Percentiles rank a stretch among this genome's conserved stretches.
Conservation (phyloP, 257 asterid genomes). For the Capsicum baccatum region DNA sequence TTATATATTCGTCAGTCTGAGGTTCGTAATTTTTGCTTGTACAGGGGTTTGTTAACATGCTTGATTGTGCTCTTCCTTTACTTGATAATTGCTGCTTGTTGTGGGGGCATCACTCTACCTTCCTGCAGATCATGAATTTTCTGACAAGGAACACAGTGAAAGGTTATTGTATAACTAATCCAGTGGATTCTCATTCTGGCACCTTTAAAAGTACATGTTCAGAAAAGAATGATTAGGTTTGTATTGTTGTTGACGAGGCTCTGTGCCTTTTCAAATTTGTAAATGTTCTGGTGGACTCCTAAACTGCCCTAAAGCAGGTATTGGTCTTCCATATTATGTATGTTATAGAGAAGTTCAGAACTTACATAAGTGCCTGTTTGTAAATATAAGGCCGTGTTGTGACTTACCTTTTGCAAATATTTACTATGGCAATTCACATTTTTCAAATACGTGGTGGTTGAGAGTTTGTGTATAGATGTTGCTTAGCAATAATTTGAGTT, state of each 20-base stretch:
- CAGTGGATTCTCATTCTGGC: not conserved
- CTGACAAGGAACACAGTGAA: not conserved
- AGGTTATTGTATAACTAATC: not conserved
- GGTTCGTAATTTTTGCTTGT: not conserved
- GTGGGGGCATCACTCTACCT: conserved; percentile 31
- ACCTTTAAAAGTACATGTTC: not conserved
- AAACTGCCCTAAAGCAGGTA: not conserved
- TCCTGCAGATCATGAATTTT: conserved; percentile 33
- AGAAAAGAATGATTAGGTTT: conserved; percentile 9
- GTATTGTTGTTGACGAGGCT: conserved; percentile 15
- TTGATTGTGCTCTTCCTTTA: conserved; percentile 31
- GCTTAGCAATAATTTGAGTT: not conserved
- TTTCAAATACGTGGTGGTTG: not conserved
- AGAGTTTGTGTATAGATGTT: not conserved
- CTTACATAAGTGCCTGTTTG: not conserved
- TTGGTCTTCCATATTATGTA: conserved; percentile 17
- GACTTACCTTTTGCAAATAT: not conserved
- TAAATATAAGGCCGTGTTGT: not conserved
- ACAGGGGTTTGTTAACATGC: conserved; percentile 27
- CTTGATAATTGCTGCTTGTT: conserved; percentile 29
- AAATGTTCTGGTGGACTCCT: not conserved
- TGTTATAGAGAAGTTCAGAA: not conserved
- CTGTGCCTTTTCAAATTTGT: not conserved
- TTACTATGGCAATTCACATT: not conserved
- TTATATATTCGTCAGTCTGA: not conserved